phyloP scores from a whole-genome alignment of 2,329 filamentous ascomycete genomes.

The Colletotrichum musae region DNA sequence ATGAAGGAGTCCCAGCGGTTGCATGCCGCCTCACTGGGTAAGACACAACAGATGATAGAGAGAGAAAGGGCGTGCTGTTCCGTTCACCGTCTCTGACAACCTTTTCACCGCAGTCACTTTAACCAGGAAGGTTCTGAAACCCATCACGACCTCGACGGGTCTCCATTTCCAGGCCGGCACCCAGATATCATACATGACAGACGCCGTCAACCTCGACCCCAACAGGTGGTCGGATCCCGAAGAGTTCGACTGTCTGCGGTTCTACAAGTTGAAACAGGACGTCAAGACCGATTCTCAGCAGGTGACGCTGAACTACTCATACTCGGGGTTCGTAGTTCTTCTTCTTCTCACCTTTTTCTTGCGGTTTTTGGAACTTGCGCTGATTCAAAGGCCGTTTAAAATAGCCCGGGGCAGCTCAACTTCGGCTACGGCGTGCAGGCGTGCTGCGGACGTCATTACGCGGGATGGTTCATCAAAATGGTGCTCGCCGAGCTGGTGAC shows the following conservation, averaged over 20 bases:
- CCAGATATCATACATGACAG: constrained; percentile 22
- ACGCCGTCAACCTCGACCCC: constrained; percentile 22
- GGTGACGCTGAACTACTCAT: constrained; percentile 22
- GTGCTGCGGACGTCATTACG: constrained; percentile 7
- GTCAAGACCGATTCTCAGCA: constrained; percentile 3
- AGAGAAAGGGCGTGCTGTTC: background rate
- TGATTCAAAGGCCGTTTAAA: background rate
- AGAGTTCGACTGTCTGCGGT: constrained; percentile 10
- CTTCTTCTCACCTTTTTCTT: no score
- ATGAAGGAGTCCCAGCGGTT: constrained; percentile 27
- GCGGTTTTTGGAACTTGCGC: no score
- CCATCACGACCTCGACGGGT: constrained; percentile 5
- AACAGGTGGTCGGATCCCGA: constrained; percentile 13
- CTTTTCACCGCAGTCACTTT: constrained; percentile 10
- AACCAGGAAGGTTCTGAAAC: constrained; percentile 18
- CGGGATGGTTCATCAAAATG: constrained; percentile 14
- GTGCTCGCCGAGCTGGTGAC: constrained; percentile 15
- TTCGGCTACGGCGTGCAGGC: constrained; percentile 9
- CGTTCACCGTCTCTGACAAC: background rate
- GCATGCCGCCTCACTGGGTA: constrained; percentile 8
- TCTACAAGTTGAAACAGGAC: constrained; percentile 15
- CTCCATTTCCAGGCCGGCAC: constrained; percentile 7
- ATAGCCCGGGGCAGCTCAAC: background rate
- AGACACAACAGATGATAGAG: background rate
- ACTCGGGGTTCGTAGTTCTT: constrained; percentile 11